Conservation (phyloP, 305 asterid species). For the Salvia sclarea region DNA sequence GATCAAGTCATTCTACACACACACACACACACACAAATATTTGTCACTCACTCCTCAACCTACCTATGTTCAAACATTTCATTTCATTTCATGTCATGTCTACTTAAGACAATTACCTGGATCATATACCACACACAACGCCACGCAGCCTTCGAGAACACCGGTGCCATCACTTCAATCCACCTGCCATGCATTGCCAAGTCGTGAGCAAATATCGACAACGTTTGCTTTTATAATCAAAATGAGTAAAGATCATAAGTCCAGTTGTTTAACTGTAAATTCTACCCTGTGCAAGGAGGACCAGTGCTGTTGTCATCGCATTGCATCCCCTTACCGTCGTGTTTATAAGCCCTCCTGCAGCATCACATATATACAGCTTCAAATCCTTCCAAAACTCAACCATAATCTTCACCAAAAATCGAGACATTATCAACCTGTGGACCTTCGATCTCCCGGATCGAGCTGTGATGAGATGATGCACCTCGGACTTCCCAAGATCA, state of each 20-base stretch:
- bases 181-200: conserved; percentile 76
- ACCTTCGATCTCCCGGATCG: conserved; percentile 57
- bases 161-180: conserved; percentile 97
- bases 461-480: conserved; percentile 88
- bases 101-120: conserved; percentile 49
- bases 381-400: background rate
- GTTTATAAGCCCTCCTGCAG: conserved; percentile 68
- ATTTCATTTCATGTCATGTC: background rate
- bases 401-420: background rate
- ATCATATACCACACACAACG: conserved; percentile 88
- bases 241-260: background rate
- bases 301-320: conserved; percentile 63
- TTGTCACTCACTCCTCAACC: background rate
- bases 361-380: background rate
- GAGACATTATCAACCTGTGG: conserved; percentile 66
- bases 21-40: background rate
- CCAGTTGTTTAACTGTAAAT: conserved; percentile 34
- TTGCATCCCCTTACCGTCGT: conserved; percentile 51
- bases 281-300: conserved; percentile 97
- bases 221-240: background rate
- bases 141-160: conserved; percentile 78
- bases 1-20: conserved; percentile 72
- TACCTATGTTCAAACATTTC: background rate
- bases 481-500: conserved; percentile 61
- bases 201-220: no score